Base-by-base conservation (phyloP, 2,329 filamentous ascomycete species). In the Coniella vitis region DNA sequence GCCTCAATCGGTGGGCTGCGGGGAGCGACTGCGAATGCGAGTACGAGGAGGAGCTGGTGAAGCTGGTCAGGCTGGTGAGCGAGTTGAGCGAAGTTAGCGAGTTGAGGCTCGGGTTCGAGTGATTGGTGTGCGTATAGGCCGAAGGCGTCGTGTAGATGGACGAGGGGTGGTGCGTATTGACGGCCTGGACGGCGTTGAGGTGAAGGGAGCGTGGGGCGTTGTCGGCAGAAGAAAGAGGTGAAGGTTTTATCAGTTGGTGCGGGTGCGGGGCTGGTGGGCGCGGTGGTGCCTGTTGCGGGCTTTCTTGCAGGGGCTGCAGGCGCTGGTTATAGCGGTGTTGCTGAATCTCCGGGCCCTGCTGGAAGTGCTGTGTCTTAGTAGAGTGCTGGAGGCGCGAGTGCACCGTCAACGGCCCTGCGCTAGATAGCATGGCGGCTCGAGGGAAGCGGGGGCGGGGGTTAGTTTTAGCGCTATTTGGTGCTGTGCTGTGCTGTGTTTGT, bases 101-200 rank as follows among this genome's bases (percentile, higher is more conserved):
- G 21, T 19, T 47, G 29, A 36, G 37, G 38, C 36, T 21, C 25
- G 49, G 40, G 34, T 17, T 43, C 42, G 41, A 49, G 31, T 49
- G 21, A 20, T 49, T 41, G 25, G 43, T 31, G 37, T 47, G 45
- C 14, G 51, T 49, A 25, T 53, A 47, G 39, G 48, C 38, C 8
- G 48, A 42, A 35, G 44, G 45, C 21, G 45, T 43, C 12, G 22
- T 21, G 48, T 47, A 41, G 44, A 47, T 17, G 45, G 38, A 29
- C 25, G 25, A 10, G 31, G 46, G 38, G 47, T 47, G 31, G 36
- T 50, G 40, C 38, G 51, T 49, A 29, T 53, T 47, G 39, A 53
- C 40, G 16, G 51, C 51, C 44, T 53, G 51, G 31, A 53, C 51
- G 22, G 51, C 51, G 51, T 53, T 53, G 47, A 53, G 44, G 44